Base-by-base conservation (phyloP, 192 early-diverging fungal genomes). In the Gigaspora rosea region DNA sequence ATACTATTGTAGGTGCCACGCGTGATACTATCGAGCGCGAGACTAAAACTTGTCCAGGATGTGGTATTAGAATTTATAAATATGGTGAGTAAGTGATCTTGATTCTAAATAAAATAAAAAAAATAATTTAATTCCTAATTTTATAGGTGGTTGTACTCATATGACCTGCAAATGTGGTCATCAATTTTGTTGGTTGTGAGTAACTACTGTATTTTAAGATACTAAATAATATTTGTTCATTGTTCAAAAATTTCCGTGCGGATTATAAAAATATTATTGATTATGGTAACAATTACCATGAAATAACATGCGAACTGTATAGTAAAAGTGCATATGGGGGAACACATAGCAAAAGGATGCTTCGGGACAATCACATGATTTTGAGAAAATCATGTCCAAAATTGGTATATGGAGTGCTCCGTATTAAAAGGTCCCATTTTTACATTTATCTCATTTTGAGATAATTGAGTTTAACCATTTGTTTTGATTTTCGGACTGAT, bases 181-280 rank as follows among this genome's bases (percentile, higher is more conserved):
- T 15, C 33, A 73, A 73, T 73, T 73, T 47, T 73, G 71, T 59
- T 73, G 71, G 71, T 58, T 58, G 71, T 73, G 18, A 36, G 71
- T 73, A 20, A 22, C 16, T 27, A n/a, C n/a, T n/a, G n/a, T n/a
- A 36, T 4, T 5, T 54, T 27, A 54, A 5, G 22, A 11, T 54
- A 20, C 27, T 71, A 20, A 32, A 71, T 47, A 51, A 71, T n/a
- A 11, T 54, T 13, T 51, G 9, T n/a, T n/a, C n/a, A n/a, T n/a
- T n/a, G n/a, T n/a, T n/a, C n/a, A n/a, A 65, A 41, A 16, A 65
- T 54, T 33, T 71, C 22, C 10, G 20, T 49, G 47, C 68, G 5
- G 49, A 32, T 71, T 71, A 35, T 54, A 49, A 54, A 54, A 22
- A 71, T 15, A 51, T 71, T 54, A 0, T 27, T 54, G 0, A 16